Conservation (phyloP, 352 stramenopile species). For the Phytophthora kernoviae region DNA sequence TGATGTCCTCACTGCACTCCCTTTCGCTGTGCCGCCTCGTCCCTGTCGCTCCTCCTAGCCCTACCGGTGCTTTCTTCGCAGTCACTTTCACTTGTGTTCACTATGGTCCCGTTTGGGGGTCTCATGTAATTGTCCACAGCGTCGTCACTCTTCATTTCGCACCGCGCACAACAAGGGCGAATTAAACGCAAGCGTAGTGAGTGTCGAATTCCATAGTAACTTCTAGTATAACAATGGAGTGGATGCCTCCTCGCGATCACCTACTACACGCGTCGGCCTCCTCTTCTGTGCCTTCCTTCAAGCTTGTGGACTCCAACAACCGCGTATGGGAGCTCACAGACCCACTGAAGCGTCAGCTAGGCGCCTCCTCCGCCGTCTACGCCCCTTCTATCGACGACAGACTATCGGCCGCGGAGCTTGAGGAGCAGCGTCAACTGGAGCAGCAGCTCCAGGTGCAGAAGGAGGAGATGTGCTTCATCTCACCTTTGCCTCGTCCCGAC, state of each 20-base stretch:
- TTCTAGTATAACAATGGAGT: constrained; percentile 44
- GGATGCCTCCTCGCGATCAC: constrained; percentile 58
- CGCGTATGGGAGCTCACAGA: constrained; percentile 72
- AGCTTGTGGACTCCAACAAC: constrained; percentile 75
- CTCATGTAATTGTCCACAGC: background rate
- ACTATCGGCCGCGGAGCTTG: constrained; percentile 54
- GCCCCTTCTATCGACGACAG: constrained; percentile 42
- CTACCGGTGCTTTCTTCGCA: constrained; percentile 26
- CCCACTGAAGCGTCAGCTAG: constrained; percentile 38
- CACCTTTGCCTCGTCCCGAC: constrained; percentile 50
- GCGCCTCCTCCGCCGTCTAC: constrained; percentile 20
- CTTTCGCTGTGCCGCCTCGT: background rate
- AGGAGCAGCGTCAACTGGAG: constrained; percentile 70
- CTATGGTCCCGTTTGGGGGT: constrained; percentile 2
- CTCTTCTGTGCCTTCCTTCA: constrained; percentile 54
- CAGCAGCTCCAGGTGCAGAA: constrained; percentile 78
- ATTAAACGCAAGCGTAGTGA: background rate
- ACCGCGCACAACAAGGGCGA: constrained; percentile 1
- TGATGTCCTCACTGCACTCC: constrained; percentile 19
- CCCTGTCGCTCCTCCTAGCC: constrained; percentile 19
- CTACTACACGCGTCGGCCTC: constrained; percentile 37
- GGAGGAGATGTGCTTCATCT: constrained; percentile 82
- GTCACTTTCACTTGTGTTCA: constrained; percentile 18
- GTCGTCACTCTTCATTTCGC: constrained; percentile 40
- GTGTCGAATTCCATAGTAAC: constrained; percentile 7